Evolutionary conservation across 1,139 yeast species (phyloP), one percentile per base, ranked within the genome.

Genomic region (Kurtzmaniella natalensis): DNA sequence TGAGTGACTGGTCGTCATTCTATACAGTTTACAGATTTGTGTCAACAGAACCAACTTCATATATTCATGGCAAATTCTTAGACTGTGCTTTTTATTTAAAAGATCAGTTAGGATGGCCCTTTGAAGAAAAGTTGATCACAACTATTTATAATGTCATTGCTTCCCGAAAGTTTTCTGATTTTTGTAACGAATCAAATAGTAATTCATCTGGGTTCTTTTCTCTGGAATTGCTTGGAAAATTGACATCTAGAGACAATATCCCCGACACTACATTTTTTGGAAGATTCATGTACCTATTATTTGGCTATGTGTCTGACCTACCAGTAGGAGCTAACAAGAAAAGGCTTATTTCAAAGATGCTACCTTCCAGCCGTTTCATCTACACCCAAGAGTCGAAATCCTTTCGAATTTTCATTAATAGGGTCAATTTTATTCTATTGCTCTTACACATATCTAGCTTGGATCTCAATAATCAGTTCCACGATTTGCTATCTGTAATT

Each of bases 261-360:
- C 69, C 71, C 0, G 50, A 47, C 7, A 43, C 48, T 2, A 47
- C 68, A 1, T 61, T 61, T 34, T 66, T 69, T 38, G 72, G 66
- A 11, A 45, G 54, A 21, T 68, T 67, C 45, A 47, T 68, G 59
- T 56, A 55, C 17, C 46, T 69, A 16, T 38, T 67, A 8, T 64
- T 63, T 42, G 48, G 46, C 27, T 64, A 57, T 40, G 49, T 61
- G 3, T 62, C 70, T 0, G 54, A 55, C 3, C 43, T 65, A 18
- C 50, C 57, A 3, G 43, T 52, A 5, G 44, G 46, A 1, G 41
- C 52, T 5, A 55, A 54, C 23, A 55, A 55, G 17, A 67, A 66
- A 34, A 49, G 61, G 33, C 46, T 68, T 14, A 53, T 62, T 0
- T 61, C 65, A 4, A 69, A 69, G 37, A 40, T 69, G 19, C 53